A percentile compares a stretch with the other conserved stretches of the same genome.
These are phyloP conservation scores for Serpula lacrymans DNA, from an alignment of 768 basidiomycete species.

Conservation along the genomic window DNA sequence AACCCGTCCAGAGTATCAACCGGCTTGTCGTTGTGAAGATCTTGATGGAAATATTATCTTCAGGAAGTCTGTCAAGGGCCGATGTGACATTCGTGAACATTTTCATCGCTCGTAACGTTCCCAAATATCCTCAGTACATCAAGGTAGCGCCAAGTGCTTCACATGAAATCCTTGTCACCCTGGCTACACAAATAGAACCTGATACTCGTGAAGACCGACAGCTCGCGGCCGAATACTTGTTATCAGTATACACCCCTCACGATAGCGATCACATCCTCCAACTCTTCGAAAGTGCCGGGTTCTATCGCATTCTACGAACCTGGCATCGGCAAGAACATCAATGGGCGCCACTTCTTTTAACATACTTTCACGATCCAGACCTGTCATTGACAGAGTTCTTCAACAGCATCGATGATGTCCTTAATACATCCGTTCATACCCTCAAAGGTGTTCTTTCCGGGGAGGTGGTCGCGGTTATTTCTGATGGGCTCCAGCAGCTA, in stretches of 20 bases:
- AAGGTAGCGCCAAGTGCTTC: constrained; percentile 62
- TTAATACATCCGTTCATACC: constrained; percentile 42
- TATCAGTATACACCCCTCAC: constrained; percentile 88
- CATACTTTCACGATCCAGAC: constrained; percentile 73
- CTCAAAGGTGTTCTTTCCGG: constrained; percentile 52
- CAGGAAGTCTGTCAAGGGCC: constrained; percentile 46
- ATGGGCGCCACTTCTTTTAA: constrained; percentile 72
- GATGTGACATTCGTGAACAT: constrained; percentile 89
- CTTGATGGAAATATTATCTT: constrained; percentile 71
- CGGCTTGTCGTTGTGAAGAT: constrained; percentile 83
- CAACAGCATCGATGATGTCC: constrained; percentile 57
- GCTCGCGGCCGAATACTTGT: constrained; percentile 88
- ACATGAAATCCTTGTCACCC: constrained; percentile 71
- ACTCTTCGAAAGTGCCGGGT: constrained; percentile 80
- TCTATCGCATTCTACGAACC: constrained; percentile 84
- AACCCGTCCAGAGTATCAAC: constrained; percentile 59
- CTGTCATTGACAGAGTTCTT: constrained; percentile 61
- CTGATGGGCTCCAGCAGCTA: constrained; percentile 60
- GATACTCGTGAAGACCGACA: constrained; percentile 92
- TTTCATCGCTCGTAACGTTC: constrained; percentile 93
- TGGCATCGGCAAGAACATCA: constrained; percentile 73
- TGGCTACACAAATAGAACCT: constrained; percentile 71
- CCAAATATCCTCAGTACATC: constrained; percentile 92
- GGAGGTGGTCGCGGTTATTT: constrained; percentile 52
- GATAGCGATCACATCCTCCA: constrained; percentile 62